These are phyloP conservation scores for Nakazawaea populi DNA, from an alignment of 805 yeast genomes.

Conservation along the genomic window DNA sequence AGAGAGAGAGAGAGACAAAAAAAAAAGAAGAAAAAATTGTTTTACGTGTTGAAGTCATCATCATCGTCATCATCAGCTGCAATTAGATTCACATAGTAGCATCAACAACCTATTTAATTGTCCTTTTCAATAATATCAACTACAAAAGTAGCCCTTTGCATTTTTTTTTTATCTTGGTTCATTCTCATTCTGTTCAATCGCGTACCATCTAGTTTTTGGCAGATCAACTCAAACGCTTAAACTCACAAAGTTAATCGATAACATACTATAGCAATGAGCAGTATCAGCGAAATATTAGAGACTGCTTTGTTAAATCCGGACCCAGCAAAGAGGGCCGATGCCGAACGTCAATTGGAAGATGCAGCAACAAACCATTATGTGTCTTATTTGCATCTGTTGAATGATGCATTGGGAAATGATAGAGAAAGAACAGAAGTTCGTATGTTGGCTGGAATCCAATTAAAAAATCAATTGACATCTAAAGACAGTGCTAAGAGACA, in stretches of 20 bases:
- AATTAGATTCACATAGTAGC: background rate
- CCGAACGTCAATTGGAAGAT: constrained; percentile 69
- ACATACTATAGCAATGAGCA: constrained; percentile 29
- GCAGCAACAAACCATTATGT: constrained; percentile 74
- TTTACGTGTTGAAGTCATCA: background rate
- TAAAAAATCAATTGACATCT: constrained; percentile 84
- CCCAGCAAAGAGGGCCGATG: constrained; percentile 61
- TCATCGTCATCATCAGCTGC: background rate
- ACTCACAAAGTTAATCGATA: background rate
- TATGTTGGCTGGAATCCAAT: constrained; percentile 82
- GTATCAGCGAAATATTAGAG: constrained; percentile 68
- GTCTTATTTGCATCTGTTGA: constrained; percentile 63
- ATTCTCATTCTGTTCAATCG: too few relatives aligned
- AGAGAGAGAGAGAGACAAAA: too few relatives aligned
- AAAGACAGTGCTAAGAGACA: constrained; percentile 60
- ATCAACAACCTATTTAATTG: background rate
- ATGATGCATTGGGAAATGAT: constrained; percentile 65
- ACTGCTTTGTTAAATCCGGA: constrained; percentile 71
- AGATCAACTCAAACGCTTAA: background rate
- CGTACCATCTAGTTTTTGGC: too few relatives aligned
- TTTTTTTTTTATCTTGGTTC: too few relatives aligned
- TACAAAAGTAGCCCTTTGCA: background rate
- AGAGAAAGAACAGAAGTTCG: constrained; percentile 70
- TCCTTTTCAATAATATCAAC: background rate
- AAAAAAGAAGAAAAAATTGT: too few relatives aligned